Evolutionary conservation across 306 rosid genomes (phyloP), one percentile per base, ranked within the genome.

Genomic region (Albizia julibrissin): DNA sequence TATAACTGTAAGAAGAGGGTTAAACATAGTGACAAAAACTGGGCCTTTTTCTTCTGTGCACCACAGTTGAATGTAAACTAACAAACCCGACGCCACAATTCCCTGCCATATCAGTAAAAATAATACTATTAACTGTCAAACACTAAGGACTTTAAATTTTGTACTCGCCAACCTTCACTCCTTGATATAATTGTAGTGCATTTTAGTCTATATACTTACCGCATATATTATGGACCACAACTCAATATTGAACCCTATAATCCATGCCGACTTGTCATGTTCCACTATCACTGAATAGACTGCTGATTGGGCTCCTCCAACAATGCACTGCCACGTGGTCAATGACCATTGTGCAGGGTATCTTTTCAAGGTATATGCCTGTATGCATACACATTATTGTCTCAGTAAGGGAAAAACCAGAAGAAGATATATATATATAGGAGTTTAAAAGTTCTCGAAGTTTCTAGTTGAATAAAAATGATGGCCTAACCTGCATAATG

Each of bases 1-100:
- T 26, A 93, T 42, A 43, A 95, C 79, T 2, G 97, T 80, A 47
- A 72, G 56, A 77, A 93, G 88, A 14, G 98, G 97, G 81, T 82
- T 89, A 78, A 92, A 87, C 91, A 95, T 73, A 4, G 97, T 92
- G 62, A 92, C 94, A 79, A 92, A 95, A 77, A 95, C 98, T 15
- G 99, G 98, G 4, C 99, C 97, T 76, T 83, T 91, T 77, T 87
- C 71, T 78, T 87, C 87, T 39, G 89, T 93, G 82, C 96, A 91
- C 97, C 93, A 92, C 4, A 95, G 88, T 84, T 90, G 96, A 75
- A 93, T 58, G 83, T 84, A 93, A 46, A 82, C 27, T 31, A 89
- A 37, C 61, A 90, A 16, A 58, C 91, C 93, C 34, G 92, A 85
- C 62, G 79, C 80, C 22, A 91, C 84, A 29, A 93, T 75, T 79